A percentile compares a stretch with the other conserved stretches of the same genome.
These are phyloP conservation scores for Pseudozyma sp. DNA, from an alignment of 1,284 basidiomycete species.

Conservation along the genomic window DNA sequence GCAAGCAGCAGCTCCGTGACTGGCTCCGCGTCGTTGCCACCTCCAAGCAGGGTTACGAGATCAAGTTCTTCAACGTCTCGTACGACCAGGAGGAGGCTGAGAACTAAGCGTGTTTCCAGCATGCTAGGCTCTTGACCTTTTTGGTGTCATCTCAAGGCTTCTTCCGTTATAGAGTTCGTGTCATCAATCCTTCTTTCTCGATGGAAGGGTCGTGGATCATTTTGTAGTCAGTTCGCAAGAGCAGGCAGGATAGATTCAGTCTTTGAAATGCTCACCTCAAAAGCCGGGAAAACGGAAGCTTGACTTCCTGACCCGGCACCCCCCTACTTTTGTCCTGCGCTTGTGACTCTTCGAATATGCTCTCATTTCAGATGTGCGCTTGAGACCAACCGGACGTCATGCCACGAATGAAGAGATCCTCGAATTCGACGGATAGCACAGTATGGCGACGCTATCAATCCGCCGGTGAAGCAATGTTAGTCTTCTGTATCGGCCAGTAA, in stretches of 20 bases:
- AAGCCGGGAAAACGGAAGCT: constrained; percentile 46
- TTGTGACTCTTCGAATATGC: not conserved
- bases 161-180: not conserved
- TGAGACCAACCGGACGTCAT: too few relatives aligned
- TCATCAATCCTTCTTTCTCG: not conserved
- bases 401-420: too few relatives aligned
- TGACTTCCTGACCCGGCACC: constrained; percentile 40
- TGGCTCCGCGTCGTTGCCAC: constrained; percentile 70
- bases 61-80: constrained; percentile 70
- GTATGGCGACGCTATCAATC: too few relatives aligned
- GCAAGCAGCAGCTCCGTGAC: constrained; percentile 69
- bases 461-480: too few relatives aligned
- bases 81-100: constrained; percentile 64
- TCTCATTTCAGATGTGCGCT: not conserved
- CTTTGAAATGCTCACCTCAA: constrained; percentile 22
- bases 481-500: not conserved
- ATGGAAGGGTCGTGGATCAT: constrained; percentile 1
- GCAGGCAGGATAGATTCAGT: constrained; percentile 14
- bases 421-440: too few relatives aligned
- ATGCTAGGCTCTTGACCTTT: not conserved
- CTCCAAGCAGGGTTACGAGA: constrained; percentile 70
- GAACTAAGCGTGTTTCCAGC: constrained; percentile 27
- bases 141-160: constrained; percentile 1
- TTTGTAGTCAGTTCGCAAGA: constrained; percentile 3
- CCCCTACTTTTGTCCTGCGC: constrained; percentile 6